Percentiles rank a stretch among this genome's conserved stretches.
phyloP scores from a whole-genome alignment of 352 stramenopile genomes.

The Pythium plurisporium region DNA sequence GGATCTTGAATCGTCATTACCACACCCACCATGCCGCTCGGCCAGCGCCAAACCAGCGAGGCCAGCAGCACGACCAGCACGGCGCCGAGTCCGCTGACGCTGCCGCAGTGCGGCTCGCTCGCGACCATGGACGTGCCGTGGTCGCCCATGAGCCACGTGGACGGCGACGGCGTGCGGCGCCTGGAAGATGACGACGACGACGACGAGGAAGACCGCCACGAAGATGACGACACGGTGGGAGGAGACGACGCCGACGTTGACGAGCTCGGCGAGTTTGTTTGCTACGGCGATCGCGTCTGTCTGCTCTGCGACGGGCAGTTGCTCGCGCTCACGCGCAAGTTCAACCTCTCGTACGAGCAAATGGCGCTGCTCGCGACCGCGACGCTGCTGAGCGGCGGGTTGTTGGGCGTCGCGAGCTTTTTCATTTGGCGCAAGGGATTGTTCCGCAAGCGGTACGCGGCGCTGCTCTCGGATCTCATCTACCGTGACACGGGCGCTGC shows the following conservation, averaged over 20 bases:
- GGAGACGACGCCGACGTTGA: conserved; percentile 18
- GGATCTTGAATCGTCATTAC: neutral
- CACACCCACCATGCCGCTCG: neutral
- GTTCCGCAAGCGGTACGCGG: conserved; percentile 70
- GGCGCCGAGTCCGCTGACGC: conserved; percentile 1
- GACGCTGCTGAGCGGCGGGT: conserved; percentile 46
- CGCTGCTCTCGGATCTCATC: conserved; percentile 47
- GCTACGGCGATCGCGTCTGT: conserved; percentile 67
- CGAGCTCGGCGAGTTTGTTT: conserved; percentile 47
- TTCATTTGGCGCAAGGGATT: conserved; percentile 68
- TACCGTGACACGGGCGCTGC: conserved; percentile 22
- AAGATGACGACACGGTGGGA: conserved; percentile 21
- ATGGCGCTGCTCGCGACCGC: conserved; percentile 52
- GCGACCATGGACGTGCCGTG: conserved; percentile 18
- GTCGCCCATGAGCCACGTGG: conserved; percentile 11
- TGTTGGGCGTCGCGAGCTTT: conserved; percentile 63
- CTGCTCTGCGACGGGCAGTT: conserved; percentile 74
- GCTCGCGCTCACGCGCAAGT: conserved; percentile 59
- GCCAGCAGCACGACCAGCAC: conserved; percentile 16
- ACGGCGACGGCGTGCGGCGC: neutral
- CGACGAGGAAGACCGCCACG: conserved; percentile 42
- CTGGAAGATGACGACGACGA: conserved; percentile 13
- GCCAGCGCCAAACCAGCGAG: conserved; percentile 14
- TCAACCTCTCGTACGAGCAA: conserved; percentile 76
- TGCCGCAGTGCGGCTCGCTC: conserved; percentile 18